Base-by-base conservation (phyloP, 2,329 filamentous ascomycete genomes). In the Diaporthe sp. region DNA sequence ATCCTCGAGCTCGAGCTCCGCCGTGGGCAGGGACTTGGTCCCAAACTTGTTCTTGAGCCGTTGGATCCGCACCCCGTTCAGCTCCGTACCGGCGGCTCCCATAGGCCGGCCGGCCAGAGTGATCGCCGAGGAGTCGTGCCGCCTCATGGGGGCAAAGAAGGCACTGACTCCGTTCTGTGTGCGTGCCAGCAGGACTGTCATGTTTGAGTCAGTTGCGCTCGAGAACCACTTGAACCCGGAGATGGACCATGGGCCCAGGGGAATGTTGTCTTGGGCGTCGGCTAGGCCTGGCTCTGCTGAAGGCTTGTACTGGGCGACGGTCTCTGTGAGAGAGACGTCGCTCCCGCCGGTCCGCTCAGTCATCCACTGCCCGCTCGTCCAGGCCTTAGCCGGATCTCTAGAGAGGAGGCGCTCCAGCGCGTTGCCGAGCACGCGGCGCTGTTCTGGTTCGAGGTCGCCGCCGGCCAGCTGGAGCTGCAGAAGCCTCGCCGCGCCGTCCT, bases 301-400 rank as follows among this genome's bases (percentile, higher is more conserved):
- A 7, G 80, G 79, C 30, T 77, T 35, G 74, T 78, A 78, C 25
- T 76, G 82, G 4, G 92, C 91, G 6, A 89, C 82, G 0, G 92
- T 94, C 81, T 95, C 92, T 0, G 91, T 93, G 50, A 88, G 86
- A 4, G 90, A 90, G 1, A 94, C 91, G 78, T 95, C 93, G 76
- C 91, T 93, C 0, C 92, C 93, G 2, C 92, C 92, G 0, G 87
- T 86, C 3, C 92, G 86, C 78, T 94, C 92, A 0, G 93, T 95
- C 93, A 95, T 94, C 93, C 93, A 95, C 80, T 95, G 93, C 0
- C 92, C 92, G 54, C 89, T 93, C 0, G 92, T 95, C 93, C 92
- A 95, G 0, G 90, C 89, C 25, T 82, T 77, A 0, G 78, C 72
- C 0, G 85, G 83, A 33, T 92, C 86, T 6, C 88, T 84, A 5